These are phyloP conservation scores for Raddia distichophylla DNA, from an alignment of 176 grass and related monocot species.

Conservation along the genomic window DNA sequence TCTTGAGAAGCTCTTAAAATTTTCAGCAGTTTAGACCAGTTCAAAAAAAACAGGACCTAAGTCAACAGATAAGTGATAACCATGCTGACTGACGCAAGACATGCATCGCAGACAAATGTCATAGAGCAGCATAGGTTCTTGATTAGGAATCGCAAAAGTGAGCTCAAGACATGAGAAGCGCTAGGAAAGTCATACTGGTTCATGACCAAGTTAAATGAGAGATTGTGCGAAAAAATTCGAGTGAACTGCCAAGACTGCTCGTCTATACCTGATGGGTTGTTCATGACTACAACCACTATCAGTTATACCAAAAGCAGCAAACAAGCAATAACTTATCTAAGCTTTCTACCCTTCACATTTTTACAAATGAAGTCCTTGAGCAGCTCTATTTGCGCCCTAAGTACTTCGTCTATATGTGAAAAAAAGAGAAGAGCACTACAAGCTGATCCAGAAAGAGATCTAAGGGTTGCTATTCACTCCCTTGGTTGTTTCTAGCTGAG, in stretches of 20 bases:
- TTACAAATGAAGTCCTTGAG: conserved; percentile 41
- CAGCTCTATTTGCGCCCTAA: conserved; percentile 23
- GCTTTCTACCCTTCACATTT: conserved; percentile 46
- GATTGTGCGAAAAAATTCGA: conserved; percentile 31
- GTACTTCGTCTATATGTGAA: conserved; percentile 32
- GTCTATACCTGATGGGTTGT: conserved; percentile 35
- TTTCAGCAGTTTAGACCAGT: too few species aligned
- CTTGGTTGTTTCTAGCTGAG: conserved; percentile 29
- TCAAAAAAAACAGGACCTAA: too few species aligned
- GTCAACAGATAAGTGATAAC: neutral
- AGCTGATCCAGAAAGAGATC: neutral
- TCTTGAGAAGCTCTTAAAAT: too few species aligned
- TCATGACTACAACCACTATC: conserved; percentile 30
- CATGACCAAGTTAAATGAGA: conserved; percentile 13
- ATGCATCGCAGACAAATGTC: neutral
- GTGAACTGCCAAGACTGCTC: conserved; percentile 21
- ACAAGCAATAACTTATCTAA: conserved; percentile 31
- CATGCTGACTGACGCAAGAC: neutral
- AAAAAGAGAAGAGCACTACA: conserved; percentile 21
- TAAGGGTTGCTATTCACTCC: conserved; percentile 11
- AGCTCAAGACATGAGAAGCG: neutral
- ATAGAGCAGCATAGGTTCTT: neutral
- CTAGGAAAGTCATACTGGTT: neutral
- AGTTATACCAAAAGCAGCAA: conserved; percentile 30
- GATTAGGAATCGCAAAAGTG: neutral